phyloP scores from a whole-genome alignment of 2,329 filamentous ascomycete genomes.

The Penicillium olsonii region DNA sequence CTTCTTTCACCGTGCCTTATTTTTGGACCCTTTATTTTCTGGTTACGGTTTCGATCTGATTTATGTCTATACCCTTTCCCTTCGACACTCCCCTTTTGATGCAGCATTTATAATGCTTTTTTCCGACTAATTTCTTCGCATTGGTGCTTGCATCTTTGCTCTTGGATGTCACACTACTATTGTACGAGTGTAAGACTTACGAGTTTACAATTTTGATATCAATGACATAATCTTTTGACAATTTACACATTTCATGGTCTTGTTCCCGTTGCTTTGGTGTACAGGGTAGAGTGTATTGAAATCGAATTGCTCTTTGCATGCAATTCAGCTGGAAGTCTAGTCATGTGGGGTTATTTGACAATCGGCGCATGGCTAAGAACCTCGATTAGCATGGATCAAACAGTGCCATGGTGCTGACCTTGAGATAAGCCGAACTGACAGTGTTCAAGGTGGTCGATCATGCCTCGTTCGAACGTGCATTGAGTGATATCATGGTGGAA shows the following conservation, averaged over 20 bases:
- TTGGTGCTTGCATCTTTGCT: slow-evolving; percentile 8
- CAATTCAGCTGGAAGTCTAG: too few relatives aligned
- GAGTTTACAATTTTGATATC: background rate
- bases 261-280: too few relatives aligned
- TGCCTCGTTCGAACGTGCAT: too few relatives aligned
- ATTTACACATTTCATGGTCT: background rate
- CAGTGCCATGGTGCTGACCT: too few relatives aligned
- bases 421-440: too few relatives aligned
- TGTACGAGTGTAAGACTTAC: slow-evolving; percentile 12
- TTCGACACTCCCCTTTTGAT: slow-evolving; percentile 4
- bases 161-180: slow-evolving; percentile 10
- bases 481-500: too few relatives aligned
- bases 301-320: too few relatives aligned
- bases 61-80: slow-evolving; percentile 11
- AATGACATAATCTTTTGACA: slow-evolving; percentile 1
- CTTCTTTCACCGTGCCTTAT: background rate
- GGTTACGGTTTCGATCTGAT: slow-evolving; percentile 8
- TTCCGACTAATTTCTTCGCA: slow-evolving; percentile 1
- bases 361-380: too few relatives aligned
- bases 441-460: too few relatives aligned
- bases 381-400: too few relatives aligned
- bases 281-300: too few relatives aligned
- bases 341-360: too few relatives aligned
- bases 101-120: slow-evolving; percentile 5
- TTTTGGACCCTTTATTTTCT: background rate